Evolutionary conservation across 129 eudicot species (phyloP).

Genomic region (Arctium minus): DNA sequence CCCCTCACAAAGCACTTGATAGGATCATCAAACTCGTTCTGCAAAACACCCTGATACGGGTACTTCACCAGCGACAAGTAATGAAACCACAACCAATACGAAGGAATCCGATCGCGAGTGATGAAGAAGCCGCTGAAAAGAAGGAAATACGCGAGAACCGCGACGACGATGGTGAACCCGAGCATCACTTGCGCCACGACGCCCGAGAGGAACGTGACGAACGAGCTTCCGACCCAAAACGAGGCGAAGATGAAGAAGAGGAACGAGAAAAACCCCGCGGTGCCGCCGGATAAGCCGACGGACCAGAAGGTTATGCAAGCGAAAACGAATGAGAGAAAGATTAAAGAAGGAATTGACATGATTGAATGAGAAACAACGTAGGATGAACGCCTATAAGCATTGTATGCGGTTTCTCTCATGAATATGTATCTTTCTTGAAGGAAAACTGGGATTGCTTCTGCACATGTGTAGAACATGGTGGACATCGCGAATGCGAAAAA

Average conservation of each 20-base stretch:
- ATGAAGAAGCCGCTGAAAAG: constrained; percentile 89
- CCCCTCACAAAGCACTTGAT: constrained; percentile 67
- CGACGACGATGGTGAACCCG: constrained; percentile 78
- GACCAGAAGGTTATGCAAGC: constrained; percentile 69
- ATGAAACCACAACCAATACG: constrained; percentile 94
- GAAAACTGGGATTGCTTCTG: constrained; percentile 88
- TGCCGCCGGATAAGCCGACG: constrained; percentile 72
- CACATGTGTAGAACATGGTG: constrained; percentile 88
- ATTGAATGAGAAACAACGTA: constrained; percentile 76
- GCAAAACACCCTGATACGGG: constrained; percentile 83
- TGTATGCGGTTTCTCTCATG: constrained; percentile 89
- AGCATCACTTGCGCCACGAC: constrained; percentile 73
- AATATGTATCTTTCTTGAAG: constrained; percentile 77
- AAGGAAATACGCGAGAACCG: constrained; percentile 69
- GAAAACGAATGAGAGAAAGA: constrained; percentile 60
- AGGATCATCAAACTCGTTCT: constrained; percentile 72
- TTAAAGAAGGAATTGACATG: constrained; percentile 59
- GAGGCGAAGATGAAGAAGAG: constrained; percentile 66
- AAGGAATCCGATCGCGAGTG: constrained; percentile 65
- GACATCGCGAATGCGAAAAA: constrained; percentile 93
- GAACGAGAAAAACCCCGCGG: constrained; percentile 57
- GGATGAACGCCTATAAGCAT: constrained; percentile 80
- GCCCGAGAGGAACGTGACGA: constrained; percentile 87
- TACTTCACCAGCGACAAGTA: constrained; percentile 81
- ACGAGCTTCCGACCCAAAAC: constrained; percentile 94